phyloP scores from a whole-genome alignment of 1,284 basidiomycete genomes.

The Rhizopogon parksii region DNA sequence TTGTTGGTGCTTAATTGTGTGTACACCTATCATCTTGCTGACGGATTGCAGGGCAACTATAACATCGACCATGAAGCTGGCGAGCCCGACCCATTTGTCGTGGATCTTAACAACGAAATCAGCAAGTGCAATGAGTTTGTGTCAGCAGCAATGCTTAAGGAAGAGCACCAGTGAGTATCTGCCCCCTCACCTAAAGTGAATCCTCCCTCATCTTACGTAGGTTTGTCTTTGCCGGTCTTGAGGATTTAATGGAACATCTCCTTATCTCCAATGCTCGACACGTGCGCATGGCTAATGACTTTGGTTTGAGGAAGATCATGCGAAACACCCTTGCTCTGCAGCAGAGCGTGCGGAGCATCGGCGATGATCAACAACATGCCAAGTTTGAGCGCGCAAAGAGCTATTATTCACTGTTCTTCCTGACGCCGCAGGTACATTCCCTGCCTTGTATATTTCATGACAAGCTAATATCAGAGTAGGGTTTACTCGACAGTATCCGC shows the following conservation, averaged over 20 bases:
- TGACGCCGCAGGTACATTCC: constrained; percentile 59
- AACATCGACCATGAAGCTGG: constrained; percentile 72
- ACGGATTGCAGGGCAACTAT: constrained; percentile 66
- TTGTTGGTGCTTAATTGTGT: constrained; percentile 39
- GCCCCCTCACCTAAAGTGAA: neutral
- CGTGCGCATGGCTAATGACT: constrained; percentile 66
- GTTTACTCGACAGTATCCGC: constrained; percentile 67
- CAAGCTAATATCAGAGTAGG: constrained; percentile 34
- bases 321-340: constrained; percentile 90
- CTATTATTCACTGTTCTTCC: constrained; percentile 77
- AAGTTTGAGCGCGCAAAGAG: constrained; percentile 72
- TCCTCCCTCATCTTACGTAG: constrained; percentile 31
- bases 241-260: constrained; percentile 80
- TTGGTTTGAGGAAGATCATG: constrained; percentile 84
- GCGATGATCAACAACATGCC: constrained; percentile 51
- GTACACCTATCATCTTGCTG: constrained; percentile 1
- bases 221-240: constrained; percentile 84
- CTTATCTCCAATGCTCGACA: constrained; percentile 72
- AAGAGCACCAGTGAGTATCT: constrained; percentile 57
- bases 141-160: constrained; percentile 51
- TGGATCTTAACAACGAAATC: constrained; percentile 83
- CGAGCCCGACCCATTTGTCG: constrained; percentile 87
- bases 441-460: neutral
- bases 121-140: constrained; percentile 72
- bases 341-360: constrained; percentile 83